A percentile compares a stretch with the other conserved stretches of the same genome.
Evolutionary conservation across 2,329 filamentous ascomycete genomes (phyloP).

Genomic region (Pseudocercospora musae): DNA sequence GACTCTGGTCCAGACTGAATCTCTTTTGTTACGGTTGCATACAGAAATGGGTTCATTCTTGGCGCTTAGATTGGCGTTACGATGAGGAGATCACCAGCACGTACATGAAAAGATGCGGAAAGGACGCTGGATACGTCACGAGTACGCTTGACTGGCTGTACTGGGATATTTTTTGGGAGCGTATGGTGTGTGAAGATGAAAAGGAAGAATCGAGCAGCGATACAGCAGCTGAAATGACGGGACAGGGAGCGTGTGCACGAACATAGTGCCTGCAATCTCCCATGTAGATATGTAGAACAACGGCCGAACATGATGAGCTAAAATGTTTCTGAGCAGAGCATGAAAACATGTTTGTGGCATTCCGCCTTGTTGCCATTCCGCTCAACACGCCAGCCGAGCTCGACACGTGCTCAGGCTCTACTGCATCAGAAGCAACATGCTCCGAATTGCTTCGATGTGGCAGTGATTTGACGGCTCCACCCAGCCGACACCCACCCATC

Average conservation of each 20-base stretch:
- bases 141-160: slow-evolving; percentile 10
- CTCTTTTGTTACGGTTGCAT: slow-evolving; percentile 2
- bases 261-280: slow-evolving; percentile 4
- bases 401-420: not conserved
- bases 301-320: slow-evolving; percentile 1
- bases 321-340: not conserved
- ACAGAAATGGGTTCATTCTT: not conserved
- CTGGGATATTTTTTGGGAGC: not conserved
- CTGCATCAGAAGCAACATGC: not conserved
- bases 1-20: not conserved
- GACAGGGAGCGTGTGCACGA: not conserved
- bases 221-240: slow-evolving; percentile 12
- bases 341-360: not conserved
- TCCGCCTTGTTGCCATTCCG: not conserved
- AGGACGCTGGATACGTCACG: slow-evolving; percentile 12
- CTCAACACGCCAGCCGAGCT: not conserved
- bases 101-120: slow-evolving; percentile 6
- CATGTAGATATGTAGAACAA: slow-evolving; percentile 13
- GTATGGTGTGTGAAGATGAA: slow-evolving; percentile 1
- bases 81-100: not conserved
- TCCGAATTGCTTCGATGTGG: not conserved
- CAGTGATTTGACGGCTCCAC: not conserved
- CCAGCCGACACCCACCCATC: not conserved
- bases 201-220: slow-evolving; percentile 2
- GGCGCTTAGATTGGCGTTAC: slow-evolving; percentile 1